These are phyloP conservation scores for Fusarium sambucinum DNA, from an alignment of 2,329 filamentous ascomycete genomes.

Conservation along the genomic window DNA sequence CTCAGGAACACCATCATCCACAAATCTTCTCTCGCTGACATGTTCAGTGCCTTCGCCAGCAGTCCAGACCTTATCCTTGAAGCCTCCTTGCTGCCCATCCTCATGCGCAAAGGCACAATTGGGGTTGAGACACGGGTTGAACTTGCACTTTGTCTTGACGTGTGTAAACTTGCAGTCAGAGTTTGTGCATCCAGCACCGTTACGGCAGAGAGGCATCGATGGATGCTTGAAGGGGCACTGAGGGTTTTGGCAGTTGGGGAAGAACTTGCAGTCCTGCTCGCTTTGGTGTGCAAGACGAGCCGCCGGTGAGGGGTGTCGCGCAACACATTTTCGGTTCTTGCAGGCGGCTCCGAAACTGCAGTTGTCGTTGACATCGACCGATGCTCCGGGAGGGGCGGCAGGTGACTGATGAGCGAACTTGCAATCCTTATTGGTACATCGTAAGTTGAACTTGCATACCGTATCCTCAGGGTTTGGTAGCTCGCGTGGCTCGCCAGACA, in stretches of 20 bases:
- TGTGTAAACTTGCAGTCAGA: conserved; percentile 92
- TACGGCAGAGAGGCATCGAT: conserved; percentile 86
- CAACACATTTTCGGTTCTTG: conserved; percentile 95
- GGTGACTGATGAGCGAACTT: conserved; percentile 95
- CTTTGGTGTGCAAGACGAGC: conserved; percentile 81
- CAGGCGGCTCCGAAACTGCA: conserved; percentile 91
- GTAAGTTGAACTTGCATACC: conserved; percentile 89
- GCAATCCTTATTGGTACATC: conserved; percentile 90
- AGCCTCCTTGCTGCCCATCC: conserved; percentile 87
- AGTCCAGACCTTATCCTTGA: conserved; percentile 93
- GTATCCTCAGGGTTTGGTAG: conserved; percentile 71
- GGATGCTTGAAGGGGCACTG: conserved; percentile 92
- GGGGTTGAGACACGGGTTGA: conserved; percentile 91
- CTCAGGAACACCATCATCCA: conserved; percentile 75
- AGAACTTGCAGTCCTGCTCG: conserved; percentile 91
- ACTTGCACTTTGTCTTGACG: conserved; percentile 85
- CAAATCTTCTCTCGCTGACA: conserved; percentile 90
- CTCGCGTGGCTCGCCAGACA: conserved; percentile 66
- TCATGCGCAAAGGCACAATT: conserved; percentile 89
- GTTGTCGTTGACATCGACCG: conserved; percentile 81
- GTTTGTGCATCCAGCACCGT: conserved; percentile 87
- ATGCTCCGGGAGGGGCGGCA: conserved; percentile 80
- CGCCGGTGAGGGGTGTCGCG: conserved; percentile 91
- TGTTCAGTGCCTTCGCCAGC: conserved; percentile 70
- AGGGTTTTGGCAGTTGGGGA: conserved; percentile 89